These are phyloP conservation scores for Sugiyamaella marilandica DNA, from an alignment of 805 yeast genomes.

Conservation along the genomic window DNA sequence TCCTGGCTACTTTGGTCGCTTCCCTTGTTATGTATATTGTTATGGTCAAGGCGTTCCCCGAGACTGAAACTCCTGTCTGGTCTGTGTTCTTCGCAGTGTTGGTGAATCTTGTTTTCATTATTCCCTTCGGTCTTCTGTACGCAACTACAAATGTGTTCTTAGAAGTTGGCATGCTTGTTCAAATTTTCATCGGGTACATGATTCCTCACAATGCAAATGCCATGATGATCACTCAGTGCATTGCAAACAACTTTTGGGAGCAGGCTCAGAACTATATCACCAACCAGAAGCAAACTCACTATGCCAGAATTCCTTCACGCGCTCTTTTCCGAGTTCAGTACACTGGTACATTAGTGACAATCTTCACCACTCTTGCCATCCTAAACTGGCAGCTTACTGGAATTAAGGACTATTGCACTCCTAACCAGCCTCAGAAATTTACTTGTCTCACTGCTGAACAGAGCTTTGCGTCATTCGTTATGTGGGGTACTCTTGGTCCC, in stretches of 20 bases:
- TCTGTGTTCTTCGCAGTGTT: constrained; percentile 45
- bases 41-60: constrained; percentile 18
- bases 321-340: constrained; percentile 22
- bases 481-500: constrained; percentile 46
- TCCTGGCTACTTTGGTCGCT: constrained; percentile 39
- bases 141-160: constrained; percentile 55
- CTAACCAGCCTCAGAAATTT: constrained; percentile 31
- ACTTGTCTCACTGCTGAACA: constrained; percentile 37
- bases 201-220: constrained; percentile 46
- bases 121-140: constrained; percentile 58
- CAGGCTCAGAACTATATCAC: constrained; percentile 41
- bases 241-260: constrained; percentile 26
- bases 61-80: constrained; percentile 38
- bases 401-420: constrained; percentile 27
- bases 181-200: constrained; percentile 59
- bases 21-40: constrained; percentile 41
- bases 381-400: constrained; percentile 32
- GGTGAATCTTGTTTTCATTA: constrained; percentile 51
- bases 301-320: constrained; percentile 54
- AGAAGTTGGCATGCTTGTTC: constrained; percentile 57
- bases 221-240: constrained; percentile 24
- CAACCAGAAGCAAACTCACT: constrained; percentile 57
- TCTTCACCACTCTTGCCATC: constrained; percentile 27
- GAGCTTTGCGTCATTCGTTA: constrained; percentile 45
- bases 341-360: constrained; percentile 25